Percentiles rank a stretch among this genome's conserved stretches.
phyloP scores from a whole-genome alignment of 139 green algal species.

The Picochlorum costavermella region DNA sequence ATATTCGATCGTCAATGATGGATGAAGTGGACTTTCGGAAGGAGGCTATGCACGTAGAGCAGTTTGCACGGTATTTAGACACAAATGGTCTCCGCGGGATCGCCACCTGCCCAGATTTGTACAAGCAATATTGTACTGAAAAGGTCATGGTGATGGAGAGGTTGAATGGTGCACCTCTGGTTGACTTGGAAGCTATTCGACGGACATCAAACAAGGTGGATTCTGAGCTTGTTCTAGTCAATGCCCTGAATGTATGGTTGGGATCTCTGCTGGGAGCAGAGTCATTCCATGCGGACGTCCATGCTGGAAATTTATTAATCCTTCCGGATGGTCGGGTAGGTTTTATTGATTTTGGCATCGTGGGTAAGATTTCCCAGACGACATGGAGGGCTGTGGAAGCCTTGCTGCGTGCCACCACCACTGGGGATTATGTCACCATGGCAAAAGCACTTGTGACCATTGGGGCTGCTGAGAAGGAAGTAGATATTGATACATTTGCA shows the following conservation, averaged over 20 bases:
- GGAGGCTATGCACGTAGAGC: conserved; percentile 65
- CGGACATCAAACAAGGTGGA: conserved; percentile 1
- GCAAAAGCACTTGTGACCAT: conserved; percentile 58
- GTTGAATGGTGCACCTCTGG: conserved; percentile 80
- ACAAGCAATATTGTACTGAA: conserved; percentile 57
- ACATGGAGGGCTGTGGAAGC: conserved; percentile 68
- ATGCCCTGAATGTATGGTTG: conserved; percentile 93
- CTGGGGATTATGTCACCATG: conserved; percentile 68
- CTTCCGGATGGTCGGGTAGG: conserved; percentile 54
- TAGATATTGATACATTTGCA: conserved; percentile 60
- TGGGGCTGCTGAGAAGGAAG: conserved; percentile 33
- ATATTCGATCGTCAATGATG: conserved; percentile 74
- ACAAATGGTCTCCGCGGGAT: conserved; percentile 36
- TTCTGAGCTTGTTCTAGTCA: conserved; percentile 58
- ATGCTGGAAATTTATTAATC: conserved; percentile 92
- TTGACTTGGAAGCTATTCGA: conserved; percentile 80
- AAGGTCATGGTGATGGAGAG: conserved; percentile 90
- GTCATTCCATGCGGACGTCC: conserved; percentile 96
- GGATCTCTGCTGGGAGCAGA: conserved; percentile 69
- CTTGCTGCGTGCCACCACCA: conserved; percentile 55
- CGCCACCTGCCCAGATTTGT: conserved; percentile 74
- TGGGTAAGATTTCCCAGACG: conserved; percentile 61
- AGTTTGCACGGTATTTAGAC: conserved; percentile 77
- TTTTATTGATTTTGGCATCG: conserved; percentile 95
- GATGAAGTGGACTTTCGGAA: conserved; percentile 88